A percentile compares a stretch with the other conserved stretches of the same genome.
Evolutionary conservation across 345 rosid genomes (phyloP).

Genomic region (Salix exigua): DNA sequence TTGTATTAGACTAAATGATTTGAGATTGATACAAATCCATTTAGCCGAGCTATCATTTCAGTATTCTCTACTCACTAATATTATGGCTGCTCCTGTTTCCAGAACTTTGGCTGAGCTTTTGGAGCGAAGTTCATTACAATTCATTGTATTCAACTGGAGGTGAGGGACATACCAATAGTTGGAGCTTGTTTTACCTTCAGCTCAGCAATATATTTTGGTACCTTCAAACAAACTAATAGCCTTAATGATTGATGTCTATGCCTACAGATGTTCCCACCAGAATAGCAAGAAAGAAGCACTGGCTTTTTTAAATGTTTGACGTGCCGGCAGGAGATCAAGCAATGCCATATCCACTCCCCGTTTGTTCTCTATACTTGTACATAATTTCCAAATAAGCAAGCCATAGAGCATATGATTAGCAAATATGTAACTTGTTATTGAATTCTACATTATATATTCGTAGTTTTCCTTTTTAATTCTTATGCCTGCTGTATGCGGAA

Average conservation of each 20-base stretch:
- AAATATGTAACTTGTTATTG: not conserved
- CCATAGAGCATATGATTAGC: not conserved
- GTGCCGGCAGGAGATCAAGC: not conserved
- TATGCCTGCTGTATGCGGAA: not conserved
- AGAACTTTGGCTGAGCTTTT: slow-evolving; percentile 94
- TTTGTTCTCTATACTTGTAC: not conserved
- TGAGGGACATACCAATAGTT: slow-evolving; percentile 13
- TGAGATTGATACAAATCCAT: too few species aligned
- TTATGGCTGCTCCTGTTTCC: slow-evolving; percentile 11
- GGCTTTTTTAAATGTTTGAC: slow-evolving; percentile 55
- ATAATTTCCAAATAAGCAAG: not conserved
- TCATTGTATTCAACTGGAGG: slow-evolving; percentile 85
- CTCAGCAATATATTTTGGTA: not conserved
- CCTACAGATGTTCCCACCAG: slow-evolving; percentile 74
- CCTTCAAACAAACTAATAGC: not conserved
- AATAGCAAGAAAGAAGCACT: slow-evolving; percentile 56
- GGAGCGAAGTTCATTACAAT: slow-evolving; percentile 98
- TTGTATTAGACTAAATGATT: not conserved
- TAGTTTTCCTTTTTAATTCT: not conserved
- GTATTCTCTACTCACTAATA: not conserved
- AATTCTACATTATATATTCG: not conserved
- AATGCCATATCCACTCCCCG: not conserved
- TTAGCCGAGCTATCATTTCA: not conserved
- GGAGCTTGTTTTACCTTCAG: not conserved
- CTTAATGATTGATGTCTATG: not conserved